Percentiles rank a stretch among this genome's conserved stretches.
Conservation (phyloP, 768 basidiomycete genomes). For the Hydnomerulius pinastri region DNA sequence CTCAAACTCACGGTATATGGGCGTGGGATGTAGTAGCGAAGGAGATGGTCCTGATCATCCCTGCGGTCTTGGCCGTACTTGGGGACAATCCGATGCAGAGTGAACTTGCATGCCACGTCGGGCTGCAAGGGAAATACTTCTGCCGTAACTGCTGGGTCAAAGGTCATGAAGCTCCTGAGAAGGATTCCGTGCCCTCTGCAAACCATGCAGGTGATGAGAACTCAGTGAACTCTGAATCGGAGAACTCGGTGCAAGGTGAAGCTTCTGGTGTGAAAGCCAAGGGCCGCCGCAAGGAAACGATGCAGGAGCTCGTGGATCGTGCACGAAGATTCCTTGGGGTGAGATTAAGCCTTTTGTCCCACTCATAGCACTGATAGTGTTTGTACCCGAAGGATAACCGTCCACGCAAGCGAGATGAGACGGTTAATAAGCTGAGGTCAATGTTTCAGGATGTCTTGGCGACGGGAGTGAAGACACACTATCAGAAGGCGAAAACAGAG, state of each 20-base stretch:
- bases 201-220: neutral
- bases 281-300: neutral
- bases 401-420: neutral
- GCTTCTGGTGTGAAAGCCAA: neutral
- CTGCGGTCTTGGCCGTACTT: constrained; percentile 32
- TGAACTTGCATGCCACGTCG: constrained; percentile 47
- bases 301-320: constrained; percentile 19
- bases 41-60: constrained; percentile 34
- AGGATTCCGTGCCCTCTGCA: neutral
- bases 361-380: neutral
- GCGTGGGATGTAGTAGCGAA: constrained; percentile 36
- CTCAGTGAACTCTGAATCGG: neutral
- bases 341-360: neutral
- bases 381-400: neutral
- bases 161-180: constrained; percentile 14
- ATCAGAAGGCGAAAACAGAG: neutral
- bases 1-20: constrained; percentile 35
- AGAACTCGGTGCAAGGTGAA: neutral
- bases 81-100: constrained; percentile 51
- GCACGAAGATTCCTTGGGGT: constrained; percentile 28
- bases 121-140: constrained; percentile 37
- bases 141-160: constrained; percentile 42
- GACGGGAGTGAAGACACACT: neutral
- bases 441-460: constrained; percentile 6
- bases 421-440: neutral